Evolutionary conservation across 1,139 yeast species (phyloP), one percentile per base, ranked within the genome.

Genomic region (Casaregolazyma suthepensis): DNA sequence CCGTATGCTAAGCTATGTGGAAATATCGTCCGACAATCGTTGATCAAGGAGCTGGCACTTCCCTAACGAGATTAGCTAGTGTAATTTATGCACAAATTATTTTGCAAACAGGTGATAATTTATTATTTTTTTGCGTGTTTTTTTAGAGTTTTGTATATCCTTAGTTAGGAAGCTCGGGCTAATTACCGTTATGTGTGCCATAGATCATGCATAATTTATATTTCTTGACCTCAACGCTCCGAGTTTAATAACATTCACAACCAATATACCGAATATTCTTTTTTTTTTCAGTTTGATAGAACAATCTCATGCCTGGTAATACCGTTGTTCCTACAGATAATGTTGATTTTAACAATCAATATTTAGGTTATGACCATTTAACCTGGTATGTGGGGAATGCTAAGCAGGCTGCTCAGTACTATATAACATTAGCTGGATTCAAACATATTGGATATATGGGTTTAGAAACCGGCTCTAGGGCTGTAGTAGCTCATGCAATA

Each of bases 301-400:
- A 35, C 17, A 35, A 13, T 35, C 40, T 35, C 17, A 35, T 35
- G 40, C 40, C 40, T 35, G 17, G 40, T 35, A 35, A 35, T 35
- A 35, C 40, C 17, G 5, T n/a, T 35, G 17, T 6, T 15, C 5
- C 9, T 35, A 3, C 40, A 3, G 40, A 35, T 5, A 12, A 15
- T 15, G 40, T 35, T 15, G 43, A 49, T 37, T 26, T 45, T 22
- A 50, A 44, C 35, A 49, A 46, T 18, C 52, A 48, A 31, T 63
- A 60, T 46, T 58, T 56, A 22, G 70, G 69, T 1, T 80, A 77
- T 58, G 79, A 78, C 63, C 83, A 79, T 65, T 73, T 79, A 4
- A 78, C 82, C 7, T 82, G 83, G 75, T 79, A 77, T 55, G 83
- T 79, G 12, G 78, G 88, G 9, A 86, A 86, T 60, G 87, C 94